Evolutionary conservation across 495 filamentous ascomycete species (phyloP), one percentile per base, ranked within the genome.

Genomic region (Tuber indicum): DNA sequence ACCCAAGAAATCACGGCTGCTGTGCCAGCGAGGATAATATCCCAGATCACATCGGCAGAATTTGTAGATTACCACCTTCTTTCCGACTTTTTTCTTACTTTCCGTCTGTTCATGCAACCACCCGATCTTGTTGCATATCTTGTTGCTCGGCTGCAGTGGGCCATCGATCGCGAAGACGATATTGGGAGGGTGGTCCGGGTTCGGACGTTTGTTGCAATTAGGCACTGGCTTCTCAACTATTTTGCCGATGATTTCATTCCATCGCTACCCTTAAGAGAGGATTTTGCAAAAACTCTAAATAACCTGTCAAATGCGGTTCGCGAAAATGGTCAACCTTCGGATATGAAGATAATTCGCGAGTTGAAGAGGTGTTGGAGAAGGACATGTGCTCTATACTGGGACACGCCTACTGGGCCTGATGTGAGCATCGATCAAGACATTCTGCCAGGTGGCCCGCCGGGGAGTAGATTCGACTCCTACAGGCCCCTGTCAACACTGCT

Each of bases 211-310:
- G 96, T 97, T 39, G 96, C 96, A 41, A 88, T 98, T 49, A 91
- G 96, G 77, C 96, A 99, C 84, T 99, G 96, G 96, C 94, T 99
- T 75, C 85, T 99, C 78, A 99, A 99, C 82, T 99, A 98, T 83
- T 98, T 98, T 82, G 88, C 92, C 41, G 96, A 98, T 84, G 96
- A 99, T 84, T 99, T 97, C 84, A 90, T 96, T 32, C 88, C 91
- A n/a, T 90, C 94, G 81, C 90, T 92, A 78, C 86, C 90, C 72
- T 86, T 99, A 12, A 91, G 96, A 39, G 87, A 89, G 72, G 89
- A 90, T 49, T 98, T 98, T 84, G 97, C 94, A 82, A 87, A 89
- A 45, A 88, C 91, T 32, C 88, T 98, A 72, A 98, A 98, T 84
- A 86, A 88, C 39, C 88, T 98, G 75, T 90, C 91, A 46, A 84